A percentile compares a stretch with the other conserved stretches of the same genome.
Conservation (phyloP, 345 rosid species). For the Combretum micranthum region DNA sequence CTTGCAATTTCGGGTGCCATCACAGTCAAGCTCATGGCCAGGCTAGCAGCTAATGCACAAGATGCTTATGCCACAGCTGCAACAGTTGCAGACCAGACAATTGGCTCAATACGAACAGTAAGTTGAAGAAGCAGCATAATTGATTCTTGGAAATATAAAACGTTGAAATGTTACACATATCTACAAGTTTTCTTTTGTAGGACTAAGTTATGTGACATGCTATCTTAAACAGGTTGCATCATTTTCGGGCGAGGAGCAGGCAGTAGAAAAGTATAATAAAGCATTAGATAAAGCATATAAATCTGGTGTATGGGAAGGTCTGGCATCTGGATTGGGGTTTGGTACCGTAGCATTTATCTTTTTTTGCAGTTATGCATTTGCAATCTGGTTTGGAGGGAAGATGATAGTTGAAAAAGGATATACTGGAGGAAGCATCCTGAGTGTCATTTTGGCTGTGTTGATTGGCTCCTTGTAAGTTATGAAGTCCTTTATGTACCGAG, state of each 20-base stretch:
- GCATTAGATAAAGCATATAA: conserved; percentile 26
- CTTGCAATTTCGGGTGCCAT: conserved; percentile 24
- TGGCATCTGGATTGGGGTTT: conserved; percentile 29
- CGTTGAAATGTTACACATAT: not conserved
- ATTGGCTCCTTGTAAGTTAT: conserved; percentile 35
- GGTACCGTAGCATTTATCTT: conserved; percentile 18
- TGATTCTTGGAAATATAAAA: not conserved
- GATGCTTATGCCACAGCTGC: conserved; percentile 35
- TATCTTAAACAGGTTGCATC: conserved; percentile 33
- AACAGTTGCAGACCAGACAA: conserved; percentile 25
- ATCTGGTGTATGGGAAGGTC: conserved; percentile 31
- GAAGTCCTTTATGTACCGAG: not conserved
- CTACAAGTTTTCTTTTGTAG: not conserved
- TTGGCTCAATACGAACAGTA: conserved; percentile 49
- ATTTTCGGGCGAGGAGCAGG: conserved; percentile 44
- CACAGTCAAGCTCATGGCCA: conserved; percentile 19
- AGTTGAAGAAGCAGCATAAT: no score
- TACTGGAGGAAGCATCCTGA: conserved; percentile 31
- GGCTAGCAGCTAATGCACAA: conserved; percentile 29
- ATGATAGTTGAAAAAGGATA: conserved; percentile 41
- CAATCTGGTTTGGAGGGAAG: conserved; percentile 50
- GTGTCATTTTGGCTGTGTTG: conserved; percentile 30
- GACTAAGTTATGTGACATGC: not conserved
- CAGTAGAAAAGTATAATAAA: conserved; percentile 27
- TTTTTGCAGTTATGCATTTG: conserved; percentile 26